Evolutionary conservation across 352 stramenopile species (phyloP), one percentile per base, ranked within the genome.

Genomic region (Globisporangium uncinulatum): DNA sequence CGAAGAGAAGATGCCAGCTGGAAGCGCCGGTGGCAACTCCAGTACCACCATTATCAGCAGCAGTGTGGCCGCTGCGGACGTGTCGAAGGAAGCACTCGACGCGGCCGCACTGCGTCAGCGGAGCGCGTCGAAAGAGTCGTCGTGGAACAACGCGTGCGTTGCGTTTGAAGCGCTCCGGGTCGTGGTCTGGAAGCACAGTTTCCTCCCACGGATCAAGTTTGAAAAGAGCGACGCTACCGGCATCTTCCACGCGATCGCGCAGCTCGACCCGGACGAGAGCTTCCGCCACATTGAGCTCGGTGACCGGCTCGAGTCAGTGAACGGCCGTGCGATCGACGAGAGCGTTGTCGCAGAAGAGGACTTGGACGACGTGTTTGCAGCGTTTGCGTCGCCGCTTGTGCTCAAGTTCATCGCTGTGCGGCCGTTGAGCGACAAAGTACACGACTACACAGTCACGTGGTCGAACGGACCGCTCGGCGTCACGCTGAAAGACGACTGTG

Each of bases 111-210:
- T 54, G 39, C 71, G 65, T 49, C 69, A 65, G 7, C 76, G 73
- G 32, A 86, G 73, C 19, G 65, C 68, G 44, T 87, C 81, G 34
- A 91, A 92, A 67, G 82, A 89, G 39, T 88, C 79, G 17, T 79
- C 82, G 4, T 94, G 84, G 84, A 94, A 94, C 68, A 94, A 92
- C 45, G 69, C 80, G 6, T 94, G 84, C 46, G 51, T 61, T 31
- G 74, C 70, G 15, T 94, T 94, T 49, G 73, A 89, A 9, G 79
- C 77, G 20, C 61, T 94, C 36, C 82, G 83, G 36, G 74, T 94
- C 36, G 84, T 94, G 6, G 82, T 94, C 51, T 94, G 84, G 84
- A 94, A 94, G 61, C 84, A 92, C 67, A 92, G 82, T 61, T 94
- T 92, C 54, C 66, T 92, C 54, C 84, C 84, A 11, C 69, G 72